Percentiles rank a stretch among this genome's conserved stretches.
phyloP scores from a whole-genome alignment of 768 basidiomycete genomes.

The Pulveroboletus frians region DNA sequence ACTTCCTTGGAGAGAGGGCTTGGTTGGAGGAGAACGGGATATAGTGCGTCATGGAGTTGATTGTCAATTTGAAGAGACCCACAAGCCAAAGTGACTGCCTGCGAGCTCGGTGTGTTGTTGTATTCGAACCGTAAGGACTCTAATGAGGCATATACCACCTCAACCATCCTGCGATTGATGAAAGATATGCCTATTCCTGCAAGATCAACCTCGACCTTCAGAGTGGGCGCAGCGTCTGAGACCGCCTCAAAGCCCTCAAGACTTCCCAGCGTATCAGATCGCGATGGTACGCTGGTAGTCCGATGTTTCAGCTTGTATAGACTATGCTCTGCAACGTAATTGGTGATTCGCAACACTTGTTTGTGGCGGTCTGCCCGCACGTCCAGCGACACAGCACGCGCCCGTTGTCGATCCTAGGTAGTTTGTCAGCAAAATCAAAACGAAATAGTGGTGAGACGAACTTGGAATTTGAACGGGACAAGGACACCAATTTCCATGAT shows the following conservation, averaged over 20 bases:
- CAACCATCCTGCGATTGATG: conserved; percentile 79
- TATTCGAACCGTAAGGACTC: conserved; percentile 82
- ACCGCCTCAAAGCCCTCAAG: conserved; percentile 82
- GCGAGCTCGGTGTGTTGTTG: conserved; percentile 69
- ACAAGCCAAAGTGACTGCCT: conserved; percentile 73
- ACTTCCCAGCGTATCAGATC: conserved; percentile 66
- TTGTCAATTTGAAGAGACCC: conserved; percentile 95
- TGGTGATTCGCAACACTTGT: conserved; percentile 82
- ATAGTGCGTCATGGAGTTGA: conserved; percentile 93
- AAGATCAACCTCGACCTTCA: conserved; percentile 69
- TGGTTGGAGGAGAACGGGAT: conserved; percentile 92
- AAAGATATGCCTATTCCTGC: conserved; percentile 91
- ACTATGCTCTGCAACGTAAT: conserved; percentile 80
- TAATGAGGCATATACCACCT: conserved; percentile 84
- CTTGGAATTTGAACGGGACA: conserved; percentile 81
- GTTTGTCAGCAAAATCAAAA: not conserved
- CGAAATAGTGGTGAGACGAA: conserved; percentile 31
- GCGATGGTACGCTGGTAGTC: conserved; percentile 38
- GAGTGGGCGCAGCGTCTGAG: conserved; percentile 56
- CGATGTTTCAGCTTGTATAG: conserved; percentile 77
- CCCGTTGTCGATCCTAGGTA: conserved; percentile 47
- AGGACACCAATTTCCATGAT: conserved; percentile 95
- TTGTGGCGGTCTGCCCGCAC: conserved; percentile 84
- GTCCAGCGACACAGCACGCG: conserved; percentile 78
- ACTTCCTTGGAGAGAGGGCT: conserved; percentile 78